These are phyloP conservation scores for Vigna unguiculata DNA, from an alignment of 306 rosid species.

Conservation along the genomic window DNA sequence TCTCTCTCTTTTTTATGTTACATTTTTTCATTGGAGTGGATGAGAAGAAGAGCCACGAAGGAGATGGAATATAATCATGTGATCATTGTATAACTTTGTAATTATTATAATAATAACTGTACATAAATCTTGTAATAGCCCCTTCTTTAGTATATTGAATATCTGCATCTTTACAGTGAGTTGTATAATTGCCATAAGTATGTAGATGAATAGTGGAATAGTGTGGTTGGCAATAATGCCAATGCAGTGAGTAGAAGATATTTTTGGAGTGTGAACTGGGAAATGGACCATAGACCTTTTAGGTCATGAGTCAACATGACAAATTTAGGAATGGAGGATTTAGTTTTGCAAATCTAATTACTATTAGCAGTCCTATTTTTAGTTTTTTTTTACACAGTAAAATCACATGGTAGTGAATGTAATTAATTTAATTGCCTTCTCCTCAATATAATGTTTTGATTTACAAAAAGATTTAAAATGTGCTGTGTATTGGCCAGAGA, in stretches of 20 bases:
- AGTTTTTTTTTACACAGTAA: not conserved
- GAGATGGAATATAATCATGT: constrained; percentile 21
- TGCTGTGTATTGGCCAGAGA: not conserved
- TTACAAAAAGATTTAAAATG: not conserved
- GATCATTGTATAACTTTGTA: constrained; percentile 40
- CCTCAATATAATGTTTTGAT: constrained; percentile 40
- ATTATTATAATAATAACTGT: constrained; percentile 45
- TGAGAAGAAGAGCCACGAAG: constrained; percentile 4
- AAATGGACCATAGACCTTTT: not conserved
- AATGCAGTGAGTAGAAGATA: constrained; percentile 30
- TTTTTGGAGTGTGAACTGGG: constrained; percentile 1
- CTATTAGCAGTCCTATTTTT: not conserved
- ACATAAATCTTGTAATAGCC: constrained; percentile 44
- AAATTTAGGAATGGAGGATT: not conserved
- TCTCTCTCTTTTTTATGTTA: not conserved
- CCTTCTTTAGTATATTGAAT: not conserved
- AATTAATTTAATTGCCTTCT: constrained; percentile 54
- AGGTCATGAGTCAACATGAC: constrained; percentile 8
- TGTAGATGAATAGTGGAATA: not conserved
- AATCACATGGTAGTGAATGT: constrained; percentile 52
- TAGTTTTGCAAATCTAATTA: constrained; percentile 43
- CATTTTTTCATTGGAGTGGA: constrained; percentile 33
- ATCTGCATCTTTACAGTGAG: not conserved
- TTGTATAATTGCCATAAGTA: not conserved
- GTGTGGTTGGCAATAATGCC: not conserved